phyloP scores from a whole-genome alignment of 2,329 filamentous ascomycete genomes.

The Ophiosphaerella korrae region DNA sequence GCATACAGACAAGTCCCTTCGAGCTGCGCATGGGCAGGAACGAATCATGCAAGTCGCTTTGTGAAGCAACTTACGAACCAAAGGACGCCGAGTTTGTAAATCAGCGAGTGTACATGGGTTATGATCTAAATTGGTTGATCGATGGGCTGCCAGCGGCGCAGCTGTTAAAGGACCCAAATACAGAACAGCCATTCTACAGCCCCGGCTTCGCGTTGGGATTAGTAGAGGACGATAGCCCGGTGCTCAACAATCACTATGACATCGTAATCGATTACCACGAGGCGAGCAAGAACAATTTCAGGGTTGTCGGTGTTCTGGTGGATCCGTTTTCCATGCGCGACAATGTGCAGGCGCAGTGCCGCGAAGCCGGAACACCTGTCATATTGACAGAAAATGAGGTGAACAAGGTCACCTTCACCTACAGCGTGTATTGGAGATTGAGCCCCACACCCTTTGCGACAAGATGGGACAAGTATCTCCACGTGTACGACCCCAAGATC shows the following conservation, averaged over 20 bases:
- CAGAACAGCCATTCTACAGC: conserved; percentile 81
- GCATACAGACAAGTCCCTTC: conserved; percentile 96
- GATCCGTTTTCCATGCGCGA: conserved; percentile 75
- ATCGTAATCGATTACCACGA: conserved; percentile 92
- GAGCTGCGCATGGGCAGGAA: conserved; percentile 85
- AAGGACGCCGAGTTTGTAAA: conserved; percentile 80
- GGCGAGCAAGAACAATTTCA: conserved; percentile 71
- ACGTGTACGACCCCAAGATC: conserved; percentile 96
- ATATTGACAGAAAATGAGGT: conserved; percentile 67
- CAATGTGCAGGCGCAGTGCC: conserved; percentile 67
- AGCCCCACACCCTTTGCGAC: conserved; percentile 92
- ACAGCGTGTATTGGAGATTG: conserved; percentile 86
- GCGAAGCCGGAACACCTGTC: conserved; percentile 63
- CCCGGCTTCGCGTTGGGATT: conserved; percentile 84
- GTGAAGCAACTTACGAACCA: conserved; percentile 69
- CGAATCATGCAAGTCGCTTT: conserved; percentile 84
- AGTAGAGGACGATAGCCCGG: conserved; percentile 58
- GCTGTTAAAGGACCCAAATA: conserved; percentile 75
- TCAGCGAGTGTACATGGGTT: conserved; percentile 78
- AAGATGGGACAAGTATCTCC: conserved; percentile 97
- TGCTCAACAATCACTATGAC: conserved; percentile 94
- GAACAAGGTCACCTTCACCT: conserved; percentile 81
- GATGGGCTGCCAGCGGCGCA: conserved; percentile 93
- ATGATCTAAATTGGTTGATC: conserved; percentile 93
- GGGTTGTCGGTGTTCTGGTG: conserved; percentile 91